Conservation (phyloP, 2,329 filamentous ascomycete genomes). For the Zasmidium angulare region DNA sequence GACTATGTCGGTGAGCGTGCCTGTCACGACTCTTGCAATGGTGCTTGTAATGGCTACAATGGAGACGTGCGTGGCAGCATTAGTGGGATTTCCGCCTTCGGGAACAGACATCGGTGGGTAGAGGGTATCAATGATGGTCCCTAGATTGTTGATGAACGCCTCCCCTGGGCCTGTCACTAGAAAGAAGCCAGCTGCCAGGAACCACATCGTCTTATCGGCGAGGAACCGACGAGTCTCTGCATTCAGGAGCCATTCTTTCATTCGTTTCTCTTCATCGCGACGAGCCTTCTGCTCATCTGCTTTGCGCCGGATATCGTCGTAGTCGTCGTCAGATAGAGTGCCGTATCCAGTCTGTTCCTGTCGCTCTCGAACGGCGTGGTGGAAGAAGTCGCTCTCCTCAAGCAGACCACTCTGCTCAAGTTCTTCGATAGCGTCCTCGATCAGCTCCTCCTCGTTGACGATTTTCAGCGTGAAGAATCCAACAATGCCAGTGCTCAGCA, state of each 20-base stretch:
- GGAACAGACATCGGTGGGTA: conserved; percentile 58
- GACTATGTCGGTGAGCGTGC: conserved; percentile 82
- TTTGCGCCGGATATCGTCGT: conserved; percentile 46
- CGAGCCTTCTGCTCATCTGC: conserved; percentile 47
- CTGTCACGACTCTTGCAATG: conserved; percentile 82
- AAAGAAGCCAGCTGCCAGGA: conserved; percentile 85
- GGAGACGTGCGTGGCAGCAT: conserved; percentile 84
- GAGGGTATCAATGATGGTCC: conserved; percentile 86
- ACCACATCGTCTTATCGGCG: conserved; percentile 92
- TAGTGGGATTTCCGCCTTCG: conserved; percentile 58
- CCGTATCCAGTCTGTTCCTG: conserved; percentile 60
- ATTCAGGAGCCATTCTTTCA: conserved; percentile 89
- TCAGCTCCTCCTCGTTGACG: conserved; percentile 81
- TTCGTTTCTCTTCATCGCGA: conserved; percentile 60
- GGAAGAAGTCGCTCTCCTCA: conserved; percentile 72
- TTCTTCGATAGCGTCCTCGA: conserved; percentile 86
- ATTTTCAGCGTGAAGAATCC: conserved; percentile 74
- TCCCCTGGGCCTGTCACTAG: conserved; percentile 94
- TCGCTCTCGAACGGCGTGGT: conserved; percentile 42
- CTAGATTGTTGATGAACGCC: conserved; percentile 95
- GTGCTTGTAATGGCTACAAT: conserved; percentile 91
- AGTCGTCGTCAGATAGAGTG: conserved; percentile 51
- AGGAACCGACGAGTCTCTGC: conserved; percentile 85
- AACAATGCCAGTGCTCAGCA: conserved; percentile 68
- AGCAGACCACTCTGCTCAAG: conserved; percentile 85